Base-by-base conservation (phyloP, 768 basidiomycete species). In the Amanita rubescens region DNA sequence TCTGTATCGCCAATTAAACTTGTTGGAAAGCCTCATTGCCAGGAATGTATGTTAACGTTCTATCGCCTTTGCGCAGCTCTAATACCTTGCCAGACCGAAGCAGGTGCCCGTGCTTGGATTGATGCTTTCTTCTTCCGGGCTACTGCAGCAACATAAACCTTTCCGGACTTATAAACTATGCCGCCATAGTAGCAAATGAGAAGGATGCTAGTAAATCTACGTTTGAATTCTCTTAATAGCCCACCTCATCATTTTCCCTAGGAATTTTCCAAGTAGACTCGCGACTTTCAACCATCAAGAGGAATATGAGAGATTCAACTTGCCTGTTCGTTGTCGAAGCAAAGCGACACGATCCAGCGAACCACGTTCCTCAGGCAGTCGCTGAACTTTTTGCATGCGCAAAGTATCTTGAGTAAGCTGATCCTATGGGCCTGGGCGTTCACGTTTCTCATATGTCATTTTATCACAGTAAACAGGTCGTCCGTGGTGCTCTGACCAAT, bases 401-500 rank as follows among this genome's bases (percentile, higher is more conserved):
- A 48, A 61, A 59, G 53, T 32, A 49, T 53, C 58, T 59, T 27
- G 41, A 57, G 58, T 61, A 56, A 51, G 56, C 42, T 33, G 24
- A 53, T 56, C 44, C 50, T 46, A 25, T 56, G 19, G 42, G 44
- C 27, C 34, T 44, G 56, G n/a, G n/a, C 27, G 19, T 48, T 55
- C 37, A 22, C 46, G 37, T 55, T 54, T 44, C 52, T 38, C 49
- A 57, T 51, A 39, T 49, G 49, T 48, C 37, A 41, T 50, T 48
- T 48, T 41, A 43, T 49, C n/a, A n/a, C 54, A 64, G 63, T 52
- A 60, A 57, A 59, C 38, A 55, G 33, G 50, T 61, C 38, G 25
- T 65, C 47, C 60, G 63, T 50, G 63, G 63, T 38, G 63, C 59
- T 55, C 56, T 64, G 55, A 63, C 63, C 41, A 59, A 61, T 64